phyloP scores from a whole-genome alignment of 2,329 filamentous ascomycete species.

The Triangularia setosa region DNA sequence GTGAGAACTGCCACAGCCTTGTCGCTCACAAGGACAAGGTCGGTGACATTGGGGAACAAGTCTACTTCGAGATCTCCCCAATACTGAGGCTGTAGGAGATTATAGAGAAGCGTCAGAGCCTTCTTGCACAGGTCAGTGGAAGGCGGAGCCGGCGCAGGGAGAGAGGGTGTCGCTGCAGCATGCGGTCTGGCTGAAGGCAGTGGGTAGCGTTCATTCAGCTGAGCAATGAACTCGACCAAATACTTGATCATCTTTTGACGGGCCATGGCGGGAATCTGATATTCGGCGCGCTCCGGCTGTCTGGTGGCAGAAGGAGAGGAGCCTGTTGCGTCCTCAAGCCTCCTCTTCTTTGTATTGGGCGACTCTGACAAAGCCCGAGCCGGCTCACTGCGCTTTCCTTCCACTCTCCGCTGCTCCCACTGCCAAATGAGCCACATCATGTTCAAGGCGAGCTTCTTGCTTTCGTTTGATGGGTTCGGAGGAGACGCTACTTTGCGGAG shows the following conservation, averaged over 20 bases:
- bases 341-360: slow-evolving; percentile 70
- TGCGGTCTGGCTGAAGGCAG: slow-evolving; percentile 67
- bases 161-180: slow-evolving; percentile 43
- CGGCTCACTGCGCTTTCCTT: slow-evolving; percentile 46
- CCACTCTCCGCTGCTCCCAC: slow-evolving; percentile 84
- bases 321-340: slow-evolving; percentile 56
- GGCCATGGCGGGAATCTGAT: slow-evolving; percentile 61
- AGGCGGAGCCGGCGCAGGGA: slow-evolving; percentile 47
- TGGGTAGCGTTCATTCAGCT: slow-evolving; percentile 79
- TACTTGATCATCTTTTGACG: slow-evolving; percentile 88
- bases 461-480: slow-evolving; percentile 82
- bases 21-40: slow-evolving; percentile 78
- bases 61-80: slow-evolving; percentile 93
- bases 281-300: slow-evolving; percentile 58
- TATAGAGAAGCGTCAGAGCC: slow-evolving; percentile 74
- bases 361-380: slow-evolving; percentile 57
- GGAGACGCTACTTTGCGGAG: slow-evolving; percentile 82
- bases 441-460: slow-evolving; percentile 84
- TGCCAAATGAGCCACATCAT: slow-evolving; percentile 87
- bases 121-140: slow-evolving; percentile 81
- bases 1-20: slow-evolving; percentile 61
- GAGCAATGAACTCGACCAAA: slow-evolving; percentile 89
- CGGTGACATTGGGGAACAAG: slow-evolving; percentile 84
- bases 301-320: slow-evolving; percentile 52
- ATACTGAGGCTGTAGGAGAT: slow-evolving; percentile 78